phyloP scores from a whole-genome alignment of 1,284 basidiomycete species.

The Gastroboletus turbinatus region DNA sequence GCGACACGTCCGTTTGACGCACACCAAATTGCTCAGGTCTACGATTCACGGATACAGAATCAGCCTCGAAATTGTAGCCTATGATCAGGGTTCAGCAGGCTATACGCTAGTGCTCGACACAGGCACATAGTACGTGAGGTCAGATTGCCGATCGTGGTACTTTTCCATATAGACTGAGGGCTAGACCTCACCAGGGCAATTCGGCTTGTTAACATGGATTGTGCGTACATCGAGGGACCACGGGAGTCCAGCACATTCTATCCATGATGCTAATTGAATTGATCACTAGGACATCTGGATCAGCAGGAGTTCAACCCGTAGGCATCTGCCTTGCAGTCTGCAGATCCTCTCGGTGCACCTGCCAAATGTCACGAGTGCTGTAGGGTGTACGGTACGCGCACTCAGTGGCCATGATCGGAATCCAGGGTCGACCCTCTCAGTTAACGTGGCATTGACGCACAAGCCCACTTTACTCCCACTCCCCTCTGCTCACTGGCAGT shows the following conservation, averaged over 20 bases:
- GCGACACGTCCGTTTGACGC: too few species aligned
- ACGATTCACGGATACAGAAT: too few species aligned
- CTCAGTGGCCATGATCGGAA: constrained; percentile 4
- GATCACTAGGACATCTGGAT: not conserved
- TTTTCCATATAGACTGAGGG: not conserved
- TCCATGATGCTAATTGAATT: not conserved
- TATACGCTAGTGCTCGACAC: too few species aligned
- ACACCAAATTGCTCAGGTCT: too few species aligned
- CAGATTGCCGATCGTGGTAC: not conserved
- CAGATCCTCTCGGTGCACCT: constrained; percentile 1
- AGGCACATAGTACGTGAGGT: too few species aligned
- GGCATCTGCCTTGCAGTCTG: not conserved
- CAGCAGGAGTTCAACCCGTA: not conserved
- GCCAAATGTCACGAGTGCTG: not conserved
- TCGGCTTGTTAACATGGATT: not conserved
- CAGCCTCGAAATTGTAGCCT: too few species aligned
- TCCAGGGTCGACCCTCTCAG: constrained; percentile 8
- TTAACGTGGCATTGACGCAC: not conserved
- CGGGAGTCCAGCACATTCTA: not conserved
- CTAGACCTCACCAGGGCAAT: not conserved
- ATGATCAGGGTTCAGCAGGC: too few species aligned
- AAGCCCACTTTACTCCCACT: not conserved
- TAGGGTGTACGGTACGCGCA: not conserved
- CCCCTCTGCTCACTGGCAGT: not conserved
- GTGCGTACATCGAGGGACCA: not conserved